Evolutionary conservation across 176 grass and related monocot species (phyloP), one percentile per base, ranked within the genome.

Genomic region (Triticum urartu): DNA sequence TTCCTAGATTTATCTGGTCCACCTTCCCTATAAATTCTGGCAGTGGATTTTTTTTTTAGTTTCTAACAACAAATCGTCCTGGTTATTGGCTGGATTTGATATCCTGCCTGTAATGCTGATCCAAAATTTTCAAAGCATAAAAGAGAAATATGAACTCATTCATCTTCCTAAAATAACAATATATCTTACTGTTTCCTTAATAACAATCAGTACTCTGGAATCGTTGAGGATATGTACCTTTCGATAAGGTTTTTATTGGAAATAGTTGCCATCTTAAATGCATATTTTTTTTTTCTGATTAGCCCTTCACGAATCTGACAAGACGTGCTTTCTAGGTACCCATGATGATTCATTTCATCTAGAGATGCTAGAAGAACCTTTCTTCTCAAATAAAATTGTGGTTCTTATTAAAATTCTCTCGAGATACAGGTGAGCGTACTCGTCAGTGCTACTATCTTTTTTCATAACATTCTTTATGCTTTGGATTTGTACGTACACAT

Each of bases 301-400:
- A 78, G 74, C 30, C 70, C 61, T 73, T 61, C 9, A 22, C 45
- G 61, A 83, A 65, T 84, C 68, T 87, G 26, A 75, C 35, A 74
- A 80, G 22, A 60, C 10, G 18, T 79, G 28, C 43, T 68, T 87
- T 54, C 32, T 89, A 95, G 95, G 91, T 86, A 42, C 70, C 3
- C 72, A 69, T 64, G 78, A 78, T 47, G 86, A 88, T 88, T 94
- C 81, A 36, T 70, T 92, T 87, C 28, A 65, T 80, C 82, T 87
- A 38, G 88, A 92, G 84, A 91, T 71, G 4, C 50, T 95, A 48
- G 84, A 95, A 68, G 84, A 95, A 68, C 95, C 95, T 78, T 98
- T 98, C 82, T 92, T 94, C 93, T 98, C 95, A 68, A 86, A 95
- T 79, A 98, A 98, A 65, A 72, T 98, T 74, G 58, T 47, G 40